Evolutionary conservation across 2,329 filamentous ascomycete genomes (phyloP).

Genomic region (Arthroderma sp.): DNA sequence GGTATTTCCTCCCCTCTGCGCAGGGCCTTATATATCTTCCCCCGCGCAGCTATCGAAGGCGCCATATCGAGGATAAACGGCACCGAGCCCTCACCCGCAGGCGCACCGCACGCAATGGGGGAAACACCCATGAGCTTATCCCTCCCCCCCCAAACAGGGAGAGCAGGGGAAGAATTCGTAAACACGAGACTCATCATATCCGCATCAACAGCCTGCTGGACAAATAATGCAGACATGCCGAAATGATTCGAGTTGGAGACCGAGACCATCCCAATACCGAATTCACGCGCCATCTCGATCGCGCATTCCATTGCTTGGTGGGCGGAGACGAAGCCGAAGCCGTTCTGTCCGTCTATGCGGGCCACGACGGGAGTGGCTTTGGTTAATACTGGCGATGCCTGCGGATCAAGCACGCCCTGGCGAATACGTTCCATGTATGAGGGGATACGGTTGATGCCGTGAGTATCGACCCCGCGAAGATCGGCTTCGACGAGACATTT

Average conservation of each 20-base stretch:
- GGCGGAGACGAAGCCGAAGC: conserved; percentile 63
- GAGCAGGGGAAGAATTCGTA: conserved; percentile 57
- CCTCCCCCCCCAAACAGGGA: conserved; percentile 57
- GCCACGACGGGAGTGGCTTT: conserved; percentile 59
- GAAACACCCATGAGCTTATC: conserved; percentile 59
- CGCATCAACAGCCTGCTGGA: conserved; percentile 62
- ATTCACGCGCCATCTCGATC: conserved; percentile 49
- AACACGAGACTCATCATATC: conserved; percentile 59
- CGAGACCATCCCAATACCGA: conserved; percentile 61
- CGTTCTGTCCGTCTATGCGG: conserved; percentile 54
- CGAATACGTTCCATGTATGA: conserved; percentile 64
- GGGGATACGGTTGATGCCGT: conserved; percentile 64
- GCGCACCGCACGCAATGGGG: conserved; percentile 62
- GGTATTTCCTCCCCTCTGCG: conserved; percentile 32
- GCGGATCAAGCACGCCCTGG: conserved; percentile 52
- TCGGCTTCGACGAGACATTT: conserved; percentile 59
- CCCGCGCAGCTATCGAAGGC: conserved; percentile 31
- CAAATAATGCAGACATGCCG: conserved; percentile 70
- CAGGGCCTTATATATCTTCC: conserved; percentile 34
- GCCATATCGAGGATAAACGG: conserved; percentile 46
- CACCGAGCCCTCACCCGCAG: conserved; percentile 40
- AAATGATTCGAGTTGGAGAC: conserved; percentile 71
- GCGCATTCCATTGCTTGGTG: conserved; percentile 53
- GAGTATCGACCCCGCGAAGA: conserved; percentile 65
- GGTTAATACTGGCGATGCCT: conserved; percentile 43